Conservation (phyloP, 1,284 basidiomycete genomes). For the Phylloporus sp. region DNA sequence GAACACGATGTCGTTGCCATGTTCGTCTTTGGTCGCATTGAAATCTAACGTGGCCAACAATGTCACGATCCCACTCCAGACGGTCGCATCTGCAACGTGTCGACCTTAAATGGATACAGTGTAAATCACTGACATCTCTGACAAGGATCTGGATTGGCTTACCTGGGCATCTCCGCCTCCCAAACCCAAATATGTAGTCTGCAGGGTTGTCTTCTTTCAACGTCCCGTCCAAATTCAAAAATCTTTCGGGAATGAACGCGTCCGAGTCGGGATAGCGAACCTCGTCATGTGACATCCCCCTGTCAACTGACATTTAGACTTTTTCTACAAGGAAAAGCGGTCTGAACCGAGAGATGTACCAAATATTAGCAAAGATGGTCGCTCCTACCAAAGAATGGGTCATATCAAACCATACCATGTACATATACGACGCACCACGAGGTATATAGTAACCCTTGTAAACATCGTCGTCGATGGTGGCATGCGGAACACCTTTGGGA, state of each 20-base stretch:
- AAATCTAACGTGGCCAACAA: neutral
- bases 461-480: neutral
- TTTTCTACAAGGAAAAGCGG: no score
- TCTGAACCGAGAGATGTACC: no score
- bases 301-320: neutral
- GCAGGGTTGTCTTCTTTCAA: neutral
- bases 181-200: neutral
- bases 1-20: neutral
- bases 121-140: neutral
- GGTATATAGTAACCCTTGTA: constrained; percentile 8
- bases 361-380: neutral
- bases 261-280: neutral
- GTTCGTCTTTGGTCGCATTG: neutral
- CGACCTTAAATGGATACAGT: neutral
- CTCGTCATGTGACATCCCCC: constrained; percentile 4
- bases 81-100: neutral
- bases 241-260: neutral
- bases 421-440: neutral
- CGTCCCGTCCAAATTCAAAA: neutral
- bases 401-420: neutral
- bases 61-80: neutral
- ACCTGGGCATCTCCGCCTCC: constrained; percentile 7
- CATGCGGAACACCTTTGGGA: neutral
- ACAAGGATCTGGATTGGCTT: neutral
- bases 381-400: constrained; percentile 5